These are phyloP conservation scores for Diophrys appendiculata DNA, from an alignment of 73 alveolate genomes.

Conservation along the genomic window DNA sequence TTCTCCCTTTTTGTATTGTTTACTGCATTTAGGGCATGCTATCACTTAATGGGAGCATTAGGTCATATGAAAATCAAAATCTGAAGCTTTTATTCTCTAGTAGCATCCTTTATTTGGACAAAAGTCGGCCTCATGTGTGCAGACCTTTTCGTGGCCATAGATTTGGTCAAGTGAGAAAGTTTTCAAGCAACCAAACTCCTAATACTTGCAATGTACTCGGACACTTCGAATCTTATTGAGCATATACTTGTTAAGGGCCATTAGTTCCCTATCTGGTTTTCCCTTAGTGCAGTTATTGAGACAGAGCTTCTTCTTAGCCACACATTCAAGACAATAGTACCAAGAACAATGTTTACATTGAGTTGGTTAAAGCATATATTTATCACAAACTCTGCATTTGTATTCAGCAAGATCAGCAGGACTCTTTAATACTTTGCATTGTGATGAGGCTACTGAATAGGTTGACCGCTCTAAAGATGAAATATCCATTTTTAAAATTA, in stretches of 20 bases:
- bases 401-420: too few relatives aligned
- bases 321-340: slow-evolving; percentile 12
- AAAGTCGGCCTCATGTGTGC: slow-evolving; percentile 3
- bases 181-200: slow-evolving; percentile 2
- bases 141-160: slow-evolving; percentile 8
- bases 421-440: too few relatives aligned
- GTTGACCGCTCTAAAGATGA: too few relatives aligned
- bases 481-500: too few relatives aligned
- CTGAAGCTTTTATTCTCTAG: neutral
- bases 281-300: slow-evolving; percentile 23
- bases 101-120: slow-evolving; percentile 26
- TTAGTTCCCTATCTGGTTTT: neutral
- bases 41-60: too few relatives aligned
- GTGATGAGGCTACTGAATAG: too few relatives aligned
- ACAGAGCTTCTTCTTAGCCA: slow-evolving; percentile 22
- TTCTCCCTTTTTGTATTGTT: too few relatives aligned
- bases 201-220: slow-evolving; percentile 3
- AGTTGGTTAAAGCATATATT: neutral
- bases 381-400: slow-evolving; percentile 2
- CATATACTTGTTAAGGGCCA: slow-evolving; percentile 14
- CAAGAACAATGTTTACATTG: slow-evolving; percentile 13
- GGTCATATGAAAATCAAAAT: slow-evolving; percentile 11
- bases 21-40: too few relatives aligned
- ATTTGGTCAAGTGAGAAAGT: neutral
- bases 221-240: slow-evolving; percentile 3